Conservation (phyloP, 78 protist genomes). For the Parvularia atlantis region DNA sequence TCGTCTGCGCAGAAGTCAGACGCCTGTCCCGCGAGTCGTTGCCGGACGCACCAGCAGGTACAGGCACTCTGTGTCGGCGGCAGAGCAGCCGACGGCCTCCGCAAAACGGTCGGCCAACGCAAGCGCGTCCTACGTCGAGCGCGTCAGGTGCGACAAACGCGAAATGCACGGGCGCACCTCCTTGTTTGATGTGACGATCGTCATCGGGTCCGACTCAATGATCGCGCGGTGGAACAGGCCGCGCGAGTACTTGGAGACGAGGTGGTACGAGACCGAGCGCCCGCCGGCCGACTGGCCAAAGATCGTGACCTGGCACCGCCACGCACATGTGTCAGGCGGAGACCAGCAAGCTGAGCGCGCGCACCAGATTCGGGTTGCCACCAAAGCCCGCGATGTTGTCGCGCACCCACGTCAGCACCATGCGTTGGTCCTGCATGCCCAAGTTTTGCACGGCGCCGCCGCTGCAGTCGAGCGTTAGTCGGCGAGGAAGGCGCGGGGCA, state of each 20-base stretch:
- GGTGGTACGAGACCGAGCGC: conserved; percentile 9
- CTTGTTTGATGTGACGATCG: too few relatives aligned
- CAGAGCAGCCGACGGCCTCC: conserved; percentile 21
- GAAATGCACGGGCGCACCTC: too few relatives aligned
- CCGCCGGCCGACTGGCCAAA: conserved; percentile 33
- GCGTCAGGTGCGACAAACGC: too few relatives aligned
- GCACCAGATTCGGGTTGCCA: conserved; percentile 27
- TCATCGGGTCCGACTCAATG: conserved; percentile 13
- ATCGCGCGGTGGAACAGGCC: conserved; percentile 30
- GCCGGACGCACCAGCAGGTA: too few relatives aligned
- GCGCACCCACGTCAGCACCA: conserved; percentile 15
- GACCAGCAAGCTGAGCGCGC: too few relatives aligned
- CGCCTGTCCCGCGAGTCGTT: too few relatives aligned
- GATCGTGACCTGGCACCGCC: conserved; percentile 19
- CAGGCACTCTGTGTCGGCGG: background rate
- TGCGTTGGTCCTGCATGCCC: conserved; percentile 22
- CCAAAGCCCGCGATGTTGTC: conserved; percentile 21
- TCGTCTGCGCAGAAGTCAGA: background rate
- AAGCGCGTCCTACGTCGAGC: too few relatives aligned
- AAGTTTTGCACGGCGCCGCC: background rate
- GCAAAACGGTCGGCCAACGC: too few relatives aligned
- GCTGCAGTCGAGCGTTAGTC: too few relatives aligned
- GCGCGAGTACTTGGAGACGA: background rate
- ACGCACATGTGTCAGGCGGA: too few relatives aligned
- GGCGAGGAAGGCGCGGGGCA: too few relatives aligned